Conservation (phyloP, 768 basidiomycete species). For the Punctularia strigosozonata region DNA sequence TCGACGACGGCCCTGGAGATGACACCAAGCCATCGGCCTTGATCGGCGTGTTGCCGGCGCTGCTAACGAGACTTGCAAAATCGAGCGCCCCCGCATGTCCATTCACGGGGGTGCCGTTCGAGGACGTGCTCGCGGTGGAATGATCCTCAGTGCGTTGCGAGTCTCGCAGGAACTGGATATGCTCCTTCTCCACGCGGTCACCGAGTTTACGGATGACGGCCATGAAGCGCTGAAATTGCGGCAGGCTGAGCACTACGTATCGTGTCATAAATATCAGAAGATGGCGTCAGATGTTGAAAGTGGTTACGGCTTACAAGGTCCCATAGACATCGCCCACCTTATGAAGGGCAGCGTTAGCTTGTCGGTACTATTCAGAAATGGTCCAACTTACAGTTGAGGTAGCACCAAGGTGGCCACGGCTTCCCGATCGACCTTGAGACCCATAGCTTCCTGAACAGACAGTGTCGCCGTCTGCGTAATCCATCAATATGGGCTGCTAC, state of each 20-base stretch:
- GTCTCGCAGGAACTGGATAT: slow-evolving; percentile 85
- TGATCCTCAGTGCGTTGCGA: slow-evolving; percentile 83
- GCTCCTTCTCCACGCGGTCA: slow-evolving; percentile 86
- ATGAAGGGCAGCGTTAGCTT: no score
- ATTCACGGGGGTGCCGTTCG: slow-evolving; percentile 26
- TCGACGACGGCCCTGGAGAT: no score
- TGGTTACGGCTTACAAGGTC: slow-evolving; percentile 51
- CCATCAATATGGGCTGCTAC: background rate
- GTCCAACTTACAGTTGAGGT: slow-evolving; percentile 42
- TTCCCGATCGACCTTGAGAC: slow-evolving; percentile 86
- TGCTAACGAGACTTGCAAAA: slow-evolving; percentile 80
- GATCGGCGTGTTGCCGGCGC: slow-evolving; percentile 30
- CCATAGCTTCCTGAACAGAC: slow-evolving; percentile 92
- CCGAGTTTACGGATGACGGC: slow-evolving; percentile 62
- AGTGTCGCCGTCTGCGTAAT: slow-evolving; percentile 67
- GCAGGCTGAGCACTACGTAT: slow-evolving; percentile 54
- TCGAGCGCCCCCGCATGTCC: slow-evolving; percentile 46
- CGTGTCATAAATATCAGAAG: no score
- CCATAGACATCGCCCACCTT: slow-evolving; percentile 96
- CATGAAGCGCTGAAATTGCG: slow-evolving; percentile 94
- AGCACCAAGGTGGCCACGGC: slow-evolving; percentile 53
- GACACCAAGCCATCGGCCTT: slow-evolving; percentile 41
- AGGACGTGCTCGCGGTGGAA: slow-evolving; percentile 36
- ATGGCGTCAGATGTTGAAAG: no score
- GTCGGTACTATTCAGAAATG: no score